These are phyloP conservation scores for Scedosporium aurantiacum DNA, from an alignment of 2,329 filamentous ascomycete species.

Conservation along the genomic window DNA sequence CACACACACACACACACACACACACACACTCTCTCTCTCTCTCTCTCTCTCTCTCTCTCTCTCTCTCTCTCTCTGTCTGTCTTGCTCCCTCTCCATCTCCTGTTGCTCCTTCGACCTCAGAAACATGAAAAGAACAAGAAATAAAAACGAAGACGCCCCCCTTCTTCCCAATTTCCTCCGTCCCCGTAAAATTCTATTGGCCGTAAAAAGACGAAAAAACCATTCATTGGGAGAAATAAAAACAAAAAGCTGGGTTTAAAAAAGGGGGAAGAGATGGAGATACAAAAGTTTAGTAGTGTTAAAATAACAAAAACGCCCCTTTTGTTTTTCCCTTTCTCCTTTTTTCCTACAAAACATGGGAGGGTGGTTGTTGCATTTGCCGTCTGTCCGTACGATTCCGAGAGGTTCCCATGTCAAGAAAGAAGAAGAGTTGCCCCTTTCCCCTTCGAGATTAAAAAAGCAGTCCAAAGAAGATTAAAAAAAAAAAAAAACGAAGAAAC, in stretches of 20 bases:
- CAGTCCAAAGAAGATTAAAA: neutral
- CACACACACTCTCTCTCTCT: no score
- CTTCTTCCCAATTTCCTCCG: neutral
- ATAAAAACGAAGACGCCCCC: neutral
- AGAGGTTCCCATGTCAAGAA: neutral
- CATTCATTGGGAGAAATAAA: neutral
- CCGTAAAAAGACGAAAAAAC: neutral
- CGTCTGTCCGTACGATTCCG: neutral
- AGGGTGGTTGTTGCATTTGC: neutral
- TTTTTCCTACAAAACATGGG: no score
- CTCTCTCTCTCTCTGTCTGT: no score
- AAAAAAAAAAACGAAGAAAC: neutral
- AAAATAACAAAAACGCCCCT: no score
- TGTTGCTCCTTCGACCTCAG: neutral
- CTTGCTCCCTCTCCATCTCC: neutral
- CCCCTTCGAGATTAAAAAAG: neutral
- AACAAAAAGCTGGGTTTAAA: neutral
- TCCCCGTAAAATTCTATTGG: neutral
- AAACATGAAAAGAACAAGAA: neutral
- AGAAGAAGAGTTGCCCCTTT: neutral
- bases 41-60: no score
- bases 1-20: no score
- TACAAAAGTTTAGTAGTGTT: neutral
- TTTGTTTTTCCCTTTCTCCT: neutral
- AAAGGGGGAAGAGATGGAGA: neutral